Percentiles rank a stretch among this genome's conserved stretches.
Conservation (phyloP, 192 early-diverging fungal genomes). For the Coemansia sp. region DNA sequence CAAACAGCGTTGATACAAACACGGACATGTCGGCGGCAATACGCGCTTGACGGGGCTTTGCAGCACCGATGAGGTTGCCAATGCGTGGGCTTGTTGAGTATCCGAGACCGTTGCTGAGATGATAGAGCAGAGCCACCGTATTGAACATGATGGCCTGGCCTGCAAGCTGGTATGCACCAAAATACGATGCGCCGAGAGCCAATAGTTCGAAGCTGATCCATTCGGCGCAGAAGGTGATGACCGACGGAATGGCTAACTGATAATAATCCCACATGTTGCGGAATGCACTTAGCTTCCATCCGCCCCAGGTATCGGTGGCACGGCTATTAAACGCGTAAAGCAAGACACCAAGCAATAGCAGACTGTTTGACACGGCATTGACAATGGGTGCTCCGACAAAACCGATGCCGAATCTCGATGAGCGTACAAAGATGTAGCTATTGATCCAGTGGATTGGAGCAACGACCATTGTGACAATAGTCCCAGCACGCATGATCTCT, state of each 20-base stretch:
- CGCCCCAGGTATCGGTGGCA: slow-evolving; percentile 79
- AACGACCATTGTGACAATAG: slow-evolving; percentile 65
- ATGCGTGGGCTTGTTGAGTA: slow-evolving; percentile 77
- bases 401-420: slow-evolving; percentile 62
- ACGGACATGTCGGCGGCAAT: slow-evolving; percentile 59
- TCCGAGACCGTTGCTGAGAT: slow-evolving; percentile 70
- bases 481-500: slow-evolving; percentile 80
- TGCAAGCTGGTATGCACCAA: slow-evolving; percentile 72
- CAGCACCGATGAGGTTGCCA: slow-evolving; percentile 70
- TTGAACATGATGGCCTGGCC: slow-evolving; percentile 72
- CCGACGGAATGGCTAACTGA: slow-evolving; percentile 72
- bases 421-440: slow-evolving; percentile 79
- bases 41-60: slow-evolving; percentile 56
- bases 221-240: slow-evolving; percentile 76
- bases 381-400: slow-evolving; percentile 80
- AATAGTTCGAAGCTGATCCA: slow-evolving; percentile 81
- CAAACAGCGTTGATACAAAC: slow-evolving; percentile 55
- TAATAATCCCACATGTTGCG: slow-evolving; percentile 61
- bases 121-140: slow-evolving; percentile 63
- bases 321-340: slow-evolving; percentile 62
- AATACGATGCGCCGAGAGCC: slow-evolving; percentile 67
- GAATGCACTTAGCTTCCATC: slow-evolving; percentile 70
- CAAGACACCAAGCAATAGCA: slow-evolving; percentile 63
- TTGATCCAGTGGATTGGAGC: slow-evolving; percentile 70
- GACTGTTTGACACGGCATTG: slow-evolving; percentile 66